Evolutionary conservation across 2,329 filamentous ascomycete species (phyloP).

Genomic region (Elsinoe arachidis): DNA sequence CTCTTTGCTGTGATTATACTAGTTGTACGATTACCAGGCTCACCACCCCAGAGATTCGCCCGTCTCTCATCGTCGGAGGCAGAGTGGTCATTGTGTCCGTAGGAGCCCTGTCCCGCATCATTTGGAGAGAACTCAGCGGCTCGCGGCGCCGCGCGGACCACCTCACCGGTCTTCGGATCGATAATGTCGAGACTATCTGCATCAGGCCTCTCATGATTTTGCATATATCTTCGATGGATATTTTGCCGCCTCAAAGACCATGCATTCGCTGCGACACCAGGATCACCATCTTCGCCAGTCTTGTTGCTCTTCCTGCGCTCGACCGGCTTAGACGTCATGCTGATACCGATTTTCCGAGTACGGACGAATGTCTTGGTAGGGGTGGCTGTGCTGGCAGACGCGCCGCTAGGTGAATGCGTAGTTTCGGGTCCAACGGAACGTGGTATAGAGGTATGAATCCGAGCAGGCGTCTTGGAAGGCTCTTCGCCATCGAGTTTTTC

Average conservation of each 20-base stretch:
- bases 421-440: background rate
- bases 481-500: background rate
- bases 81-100: background rate
- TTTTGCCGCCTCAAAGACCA: background rate
- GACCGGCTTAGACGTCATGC: background rate
- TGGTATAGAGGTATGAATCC: background rate
- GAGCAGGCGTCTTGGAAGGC: background rate
- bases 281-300: background rate
- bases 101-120: background rate
- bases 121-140: background rate
- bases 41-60: too few species aligned
- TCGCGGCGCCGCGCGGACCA: background rate
- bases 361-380: background rate
- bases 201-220: background rate
- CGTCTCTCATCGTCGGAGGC: background rate
- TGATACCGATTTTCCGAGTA: background rate
- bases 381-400: background rate
- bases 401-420: background rate
- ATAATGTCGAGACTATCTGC: background rate
- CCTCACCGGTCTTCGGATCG: background rate
- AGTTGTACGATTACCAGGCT: too few species aligned
- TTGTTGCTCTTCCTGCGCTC: background rate
- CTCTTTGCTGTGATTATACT: too few species aligned
- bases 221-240: background rate
- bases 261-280: background rate